Conservation (phyloP, 2,329 filamentous ascomycete genomes). For the Simplicillium aogashimaense region DNA sequence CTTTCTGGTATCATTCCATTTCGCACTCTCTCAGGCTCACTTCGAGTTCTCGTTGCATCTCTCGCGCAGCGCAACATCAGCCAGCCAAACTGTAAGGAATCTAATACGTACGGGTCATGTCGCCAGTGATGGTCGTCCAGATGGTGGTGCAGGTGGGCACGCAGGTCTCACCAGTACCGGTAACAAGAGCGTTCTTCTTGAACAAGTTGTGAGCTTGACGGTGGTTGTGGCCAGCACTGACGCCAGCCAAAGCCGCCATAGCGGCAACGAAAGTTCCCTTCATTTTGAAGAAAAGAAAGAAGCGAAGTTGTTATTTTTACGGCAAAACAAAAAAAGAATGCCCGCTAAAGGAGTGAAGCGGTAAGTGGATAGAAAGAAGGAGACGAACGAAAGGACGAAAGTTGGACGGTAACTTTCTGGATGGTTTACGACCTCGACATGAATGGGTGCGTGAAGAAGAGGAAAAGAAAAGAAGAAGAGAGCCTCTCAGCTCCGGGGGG, state of each 20-base stretch:
- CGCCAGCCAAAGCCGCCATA: conserved; percentile 49
- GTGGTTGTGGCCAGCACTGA: conserved; percentile 47
- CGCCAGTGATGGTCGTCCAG: conserved; percentile 61
- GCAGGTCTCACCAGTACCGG: conserved; percentile 35
- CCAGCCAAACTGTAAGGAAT: neutral
- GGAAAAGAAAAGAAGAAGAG: conserved; percentile 19
- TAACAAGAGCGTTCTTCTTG: conserved; percentile 34
- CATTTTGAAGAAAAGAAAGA: conserved; percentile 47
- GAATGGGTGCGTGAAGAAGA: conserved; percentile 31
- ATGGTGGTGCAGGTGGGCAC: conserved; percentile 59
- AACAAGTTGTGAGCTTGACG: conserved; percentile 55
- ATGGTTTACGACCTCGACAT: conserved; percentile 37
- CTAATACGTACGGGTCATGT: conserved; percentile 49
- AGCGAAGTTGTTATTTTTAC: conserved; percentile 9
- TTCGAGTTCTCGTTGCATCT: too few relatives aligned
- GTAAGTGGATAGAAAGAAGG: conserved; percentile 33
- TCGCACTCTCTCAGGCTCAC: too few relatives aligned
- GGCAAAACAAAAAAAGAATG: conserved; percentile 46
- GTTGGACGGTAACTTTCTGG: conserved; percentile 33
- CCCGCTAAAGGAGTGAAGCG: conserved; percentile 88
- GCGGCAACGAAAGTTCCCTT: conserved; percentile 62
- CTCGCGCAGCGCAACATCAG: too few relatives aligned
- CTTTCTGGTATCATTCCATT: too few relatives aligned
- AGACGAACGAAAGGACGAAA: conserved; percentile 41
- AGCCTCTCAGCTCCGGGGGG: conserved; percentile 11